Evolutionary conservation across 202 grass and related monocot genomes (phyloP).

Genomic region (Schoenoplectus triqueter): DNA sequence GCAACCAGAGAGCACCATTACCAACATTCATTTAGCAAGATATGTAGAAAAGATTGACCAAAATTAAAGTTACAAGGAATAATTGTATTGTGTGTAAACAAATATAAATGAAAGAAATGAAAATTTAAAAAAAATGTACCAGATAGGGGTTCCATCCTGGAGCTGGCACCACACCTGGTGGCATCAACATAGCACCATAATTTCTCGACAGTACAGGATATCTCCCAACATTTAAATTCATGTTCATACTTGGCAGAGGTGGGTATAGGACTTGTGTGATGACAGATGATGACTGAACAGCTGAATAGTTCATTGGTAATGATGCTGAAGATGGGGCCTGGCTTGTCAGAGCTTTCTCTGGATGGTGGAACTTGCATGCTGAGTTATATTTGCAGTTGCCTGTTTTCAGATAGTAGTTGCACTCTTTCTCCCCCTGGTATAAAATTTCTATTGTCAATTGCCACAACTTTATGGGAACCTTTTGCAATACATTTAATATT

Average conservation of each 20-base stretch:
- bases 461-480: neutral
- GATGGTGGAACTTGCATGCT: constrained; percentile 88
- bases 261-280: constrained; percentile 65
- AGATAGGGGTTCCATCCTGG: constrained; percentile 90
- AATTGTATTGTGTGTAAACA: constrained; percentile 18
- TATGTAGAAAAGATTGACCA: constrained; percentile 29
- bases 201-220: constrained; percentile 63
- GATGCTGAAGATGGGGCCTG: constrained; percentile 39
- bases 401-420: constrained; percentile 87
- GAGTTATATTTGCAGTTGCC: constrained; percentile 86
- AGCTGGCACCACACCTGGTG: constrained; percentile 68
- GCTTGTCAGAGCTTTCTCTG: constrained; percentile 39
- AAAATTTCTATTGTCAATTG: constrained; percentile 12
- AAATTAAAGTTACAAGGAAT: constrained; percentile 27
- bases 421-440: constrained; percentile 88
- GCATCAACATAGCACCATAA: constrained; percentile 77
- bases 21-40: constrained; percentile 4
- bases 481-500: constrained; percentile 20
- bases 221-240: constrained; percentile 48
- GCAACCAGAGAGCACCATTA: neutral
- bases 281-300: constrained; percentile 51
- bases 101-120: constrained; percentile 41
- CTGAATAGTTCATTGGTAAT: constrained; percentile 58
- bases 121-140: constrained; percentile 51
- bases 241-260: constrained; percentile 57